Evolutionary conservation across 345 rosid genomes (phyloP), one percentile per base, ranked within the genome.

Genomic region (Conringia planisiliqua): DNA sequence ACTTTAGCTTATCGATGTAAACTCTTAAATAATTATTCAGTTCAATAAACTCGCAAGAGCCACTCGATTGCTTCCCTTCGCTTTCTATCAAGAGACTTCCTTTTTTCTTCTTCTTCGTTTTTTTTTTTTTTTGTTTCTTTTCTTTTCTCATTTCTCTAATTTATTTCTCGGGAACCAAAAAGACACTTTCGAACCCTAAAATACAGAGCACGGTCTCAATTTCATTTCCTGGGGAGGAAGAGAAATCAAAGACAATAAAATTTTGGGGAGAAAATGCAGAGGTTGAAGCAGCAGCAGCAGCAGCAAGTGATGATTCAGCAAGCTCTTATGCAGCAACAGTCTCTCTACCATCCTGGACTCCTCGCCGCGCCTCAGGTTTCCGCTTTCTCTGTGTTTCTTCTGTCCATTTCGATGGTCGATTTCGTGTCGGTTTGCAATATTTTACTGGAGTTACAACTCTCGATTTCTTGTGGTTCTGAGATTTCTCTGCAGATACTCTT

Each of bases 241-340:
- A 7, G 10, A 10, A 51, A 20, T 43, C 68, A 59, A 60, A 68
- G 73, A 35, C 33, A 36, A 46, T 20, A 72, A 38, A 38, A 4
- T 0, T 52, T 27, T 7, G 35, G 44, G 3, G 42, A 60, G 22
- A 68, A 29, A 65, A 77, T 77, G 80, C 80, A 77, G 68, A 77
- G 80, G 27, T 84, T 86, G 83, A 90, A 89, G 82, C 96, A 86
- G 78, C 88, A 72, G 77, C 88, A 72, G 40, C 73, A 74, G 10
- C 88, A 85, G 76, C 97, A 94, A 76, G 97, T 91, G 54, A 73
- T 91, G 95, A 89, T 94, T 86, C 98, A 94, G 61, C 98, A 94
- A 81, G 98, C 99, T 48, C 88, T 94, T 54, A 87, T 95, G 39
- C 99, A 92, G 79, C 99, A 91, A 62, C 97, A 92, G 87, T 83